These are phyloP conservation scores for Grammothele lineata DNA, from an alignment of 768 basidiomycete species.

Conservation along the genomic window DNA sequence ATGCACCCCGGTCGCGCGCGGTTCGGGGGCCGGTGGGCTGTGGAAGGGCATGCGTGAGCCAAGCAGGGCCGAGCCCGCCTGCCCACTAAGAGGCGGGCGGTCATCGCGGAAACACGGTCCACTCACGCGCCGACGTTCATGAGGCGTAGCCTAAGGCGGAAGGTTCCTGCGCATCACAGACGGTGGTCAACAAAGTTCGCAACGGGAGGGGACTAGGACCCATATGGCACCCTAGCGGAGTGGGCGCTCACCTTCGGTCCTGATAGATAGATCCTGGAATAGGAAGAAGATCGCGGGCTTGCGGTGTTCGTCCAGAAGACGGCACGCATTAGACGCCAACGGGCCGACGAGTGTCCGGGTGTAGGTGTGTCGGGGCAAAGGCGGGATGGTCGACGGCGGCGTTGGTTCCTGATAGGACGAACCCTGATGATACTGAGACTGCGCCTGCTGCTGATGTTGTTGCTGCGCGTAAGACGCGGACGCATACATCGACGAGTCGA, in stretches of 20 bases:
- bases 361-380: conserved; percentile 65
- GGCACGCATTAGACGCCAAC: conserved; percentile 80
- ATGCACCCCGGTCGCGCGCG: conserved; percentile 61
- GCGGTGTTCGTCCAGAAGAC: conserved; percentile 80
- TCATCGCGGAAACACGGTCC: conserved; percentile 3
- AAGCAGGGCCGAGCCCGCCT: conserved; percentile 9
- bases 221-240: conserved; percentile 7
- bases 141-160: conserved; percentile 80
- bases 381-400: conserved; percentile 32
- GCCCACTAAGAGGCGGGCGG: conserved; percentile 6
- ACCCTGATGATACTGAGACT: conserved; percentile 21
- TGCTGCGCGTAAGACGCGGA: conserved; percentile 32
- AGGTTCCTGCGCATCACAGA: conserved; percentile 52
- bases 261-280: conserved; percentile 89
- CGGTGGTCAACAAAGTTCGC: conserved; percentile 11
- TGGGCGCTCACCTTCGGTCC: conserved; percentile 72
- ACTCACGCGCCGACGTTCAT: conserved; percentile 92
- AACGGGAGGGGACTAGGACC: conserved; percentile 16
- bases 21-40: conserved; percentile 71
- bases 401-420: conserved; percentile 24
- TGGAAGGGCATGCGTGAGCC: conserved; percentile 5
- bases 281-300: conserved; percentile 90
- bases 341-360: conserved; percentile 90
- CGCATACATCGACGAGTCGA: conserved; percentile 29
- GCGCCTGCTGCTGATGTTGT: conserved; percentile 25